phyloP scores from a whole-genome alignment of 2,329 filamentous ascomycete species.

The Onygenales sp. region DNA sequence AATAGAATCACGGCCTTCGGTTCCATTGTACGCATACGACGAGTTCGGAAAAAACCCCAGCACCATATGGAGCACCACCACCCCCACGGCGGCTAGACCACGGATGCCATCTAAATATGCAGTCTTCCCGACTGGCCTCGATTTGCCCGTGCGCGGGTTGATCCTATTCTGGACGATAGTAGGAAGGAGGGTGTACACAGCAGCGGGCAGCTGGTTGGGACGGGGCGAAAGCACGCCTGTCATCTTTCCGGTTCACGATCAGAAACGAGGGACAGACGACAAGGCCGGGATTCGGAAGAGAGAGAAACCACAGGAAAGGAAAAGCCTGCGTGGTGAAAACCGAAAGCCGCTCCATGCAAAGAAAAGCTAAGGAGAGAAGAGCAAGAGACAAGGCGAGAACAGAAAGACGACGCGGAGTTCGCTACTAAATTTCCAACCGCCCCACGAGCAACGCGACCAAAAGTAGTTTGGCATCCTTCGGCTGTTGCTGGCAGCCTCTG shows the following conservation, averaged over 20 bases:
- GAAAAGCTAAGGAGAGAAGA: no score
- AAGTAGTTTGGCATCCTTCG: no score
- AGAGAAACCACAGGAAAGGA: no score
- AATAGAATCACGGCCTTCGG: constrained; percentile 13
- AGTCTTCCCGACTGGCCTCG: constrained; percentile 7
- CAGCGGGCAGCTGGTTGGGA: background rate
- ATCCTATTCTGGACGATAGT: background rate
- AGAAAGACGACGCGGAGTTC: no score
- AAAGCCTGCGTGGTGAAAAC: no score
- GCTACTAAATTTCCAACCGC: no score
- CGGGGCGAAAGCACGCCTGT: background rate
- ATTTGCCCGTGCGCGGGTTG: background rate
- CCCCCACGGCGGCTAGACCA: constrained; percentile 16
- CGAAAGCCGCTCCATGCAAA: no score
- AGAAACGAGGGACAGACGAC: background rate
- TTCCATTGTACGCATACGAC: constrained; percentile 8
- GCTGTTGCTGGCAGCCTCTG: no score
- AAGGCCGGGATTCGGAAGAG: no score
- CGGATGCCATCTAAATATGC: constrained; percentile 19
- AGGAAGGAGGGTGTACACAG: background rate
- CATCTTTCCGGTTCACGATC: background rate
- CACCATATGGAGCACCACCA: constrained; percentile 9
- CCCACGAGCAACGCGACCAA: no score
- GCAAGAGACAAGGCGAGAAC: no score
- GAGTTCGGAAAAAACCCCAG: constrained; percentile 8